Base-by-base conservation (phyloP, 805 yeast genomes). In the Hyphopichia homilentoma region DNA sequence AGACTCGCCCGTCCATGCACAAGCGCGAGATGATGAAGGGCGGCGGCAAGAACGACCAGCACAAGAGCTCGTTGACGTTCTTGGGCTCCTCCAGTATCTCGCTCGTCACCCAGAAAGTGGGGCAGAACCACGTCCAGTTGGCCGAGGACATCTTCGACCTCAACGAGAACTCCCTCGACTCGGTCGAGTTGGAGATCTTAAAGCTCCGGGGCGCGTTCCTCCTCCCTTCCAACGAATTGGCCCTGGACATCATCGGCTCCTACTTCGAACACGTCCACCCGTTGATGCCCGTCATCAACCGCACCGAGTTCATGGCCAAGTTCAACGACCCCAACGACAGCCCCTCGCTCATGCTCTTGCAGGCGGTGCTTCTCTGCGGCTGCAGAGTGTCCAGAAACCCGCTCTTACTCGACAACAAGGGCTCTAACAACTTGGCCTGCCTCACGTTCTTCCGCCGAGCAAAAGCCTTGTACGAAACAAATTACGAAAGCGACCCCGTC, bases 251-350 rank as follows among this genome's bases (percentile, higher is more conserved):
- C 36, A 70, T 85, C 21, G 68, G 77, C 28, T 55, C 71, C 29
- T 85, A 73, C 56, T 85, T 85, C 45, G 73, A 68, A 27, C 68
- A 70, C 38, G 70, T 81, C 16, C 86, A 84, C 44, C 87, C 88
- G 1, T 54, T 73, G 24, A 70, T 77, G 53, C 95, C 95, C 3
- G 71, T 84, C 16, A 57, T 85, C 29, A 77, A 82, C 57, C 65
- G 80, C 33, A 61, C 75, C 1, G 68, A 70, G 49, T 85, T 85
- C 53, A 65, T 81, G 76, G 53, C 60, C 28, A 69, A 68, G 32
- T 70, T 70, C 37, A 76, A 77, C 47, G 68, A 70, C 43, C 76
- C 79, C 1, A 49, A 67, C 12, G 73, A 77, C 44, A 76, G 75
- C 20, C 84, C 84, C 6, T 77, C 86, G 20, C 54, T 83, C 20